Percentiles rank a stretch among this genome's conserved stretches.
phyloP scores from a whole-genome alignment of 164 flowering plant species.

The Houttuynia cordata region DNA sequence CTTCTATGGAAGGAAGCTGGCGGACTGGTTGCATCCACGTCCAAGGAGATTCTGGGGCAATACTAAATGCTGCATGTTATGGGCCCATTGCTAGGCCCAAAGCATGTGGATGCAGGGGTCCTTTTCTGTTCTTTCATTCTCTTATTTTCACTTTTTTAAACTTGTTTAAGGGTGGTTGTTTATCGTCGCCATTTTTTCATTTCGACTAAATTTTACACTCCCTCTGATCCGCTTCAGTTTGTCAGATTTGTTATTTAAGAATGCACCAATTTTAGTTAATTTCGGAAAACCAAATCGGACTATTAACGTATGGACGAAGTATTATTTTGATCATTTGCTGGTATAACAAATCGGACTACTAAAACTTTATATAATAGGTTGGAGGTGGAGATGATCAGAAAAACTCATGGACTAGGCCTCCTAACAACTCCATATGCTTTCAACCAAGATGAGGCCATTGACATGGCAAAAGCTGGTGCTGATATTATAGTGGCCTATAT shows the following conservation, averaged over 20 bases:
- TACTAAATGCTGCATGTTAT: constrained; percentile 48
- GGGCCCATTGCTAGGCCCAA: constrained; percentile 58
- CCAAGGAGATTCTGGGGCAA: constrained; percentile 43
- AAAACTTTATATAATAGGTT: constrained; percentile 29
- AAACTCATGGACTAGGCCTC: constrained; percentile 77
- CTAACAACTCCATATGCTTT: constrained; percentile 97
- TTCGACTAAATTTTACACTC: too few species aligned
- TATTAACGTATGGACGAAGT: too few species aligned
- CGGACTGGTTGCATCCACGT: constrained; percentile 30
- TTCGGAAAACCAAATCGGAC: too few species aligned
- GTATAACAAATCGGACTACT: too few species aligned
- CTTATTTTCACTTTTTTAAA: background rate
- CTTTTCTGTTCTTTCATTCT: too few species aligned
- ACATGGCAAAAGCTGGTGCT: constrained; percentile 96
- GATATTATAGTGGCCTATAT: constrained; percentile 92
- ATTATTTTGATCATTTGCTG: too few species aligned
- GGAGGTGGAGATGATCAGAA: constrained; percentile 87
- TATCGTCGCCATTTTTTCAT: too few species aligned
- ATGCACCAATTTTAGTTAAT: too few species aligned
- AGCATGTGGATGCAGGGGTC: constrained; percentile 76
- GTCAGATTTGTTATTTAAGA: too few species aligned
- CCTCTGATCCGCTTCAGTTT: too few species aligned
- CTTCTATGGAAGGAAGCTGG: constrained; percentile 47
- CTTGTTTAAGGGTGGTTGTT: too few species aligned
- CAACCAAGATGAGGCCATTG: constrained; percentile 59